Evolutionary conservation across 108 stramenopile genomes (phyloP).

Genomic region (Fistulifera solaris): DNA sequence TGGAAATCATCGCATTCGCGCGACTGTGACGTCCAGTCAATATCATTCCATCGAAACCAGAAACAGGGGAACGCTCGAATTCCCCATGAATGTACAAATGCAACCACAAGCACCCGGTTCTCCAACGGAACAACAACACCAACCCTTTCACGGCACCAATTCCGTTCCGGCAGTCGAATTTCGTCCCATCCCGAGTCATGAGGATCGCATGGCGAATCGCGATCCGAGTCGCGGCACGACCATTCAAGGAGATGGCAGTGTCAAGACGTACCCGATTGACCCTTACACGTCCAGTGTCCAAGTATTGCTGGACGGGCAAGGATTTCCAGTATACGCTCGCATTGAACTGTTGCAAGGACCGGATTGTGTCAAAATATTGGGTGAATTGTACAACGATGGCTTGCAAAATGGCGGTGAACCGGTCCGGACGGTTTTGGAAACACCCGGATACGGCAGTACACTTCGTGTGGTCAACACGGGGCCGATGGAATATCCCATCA

Average conservation of each 20-base stretch:
- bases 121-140: neutral
- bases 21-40: slow-evolving; percentile 56
- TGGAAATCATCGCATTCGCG: slow-evolving; percentile 58
- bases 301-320: slow-evolving; percentile 57
- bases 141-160: slow-evolving; percentile 1
- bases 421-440: slow-evolving; percentile 68
- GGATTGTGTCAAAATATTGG: slow-evolving; percentile 78
- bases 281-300: slow-evolving; percentile 56
- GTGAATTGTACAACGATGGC: slow-evolving; percentile 78
- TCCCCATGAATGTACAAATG: slow-evolving; percentile 58
- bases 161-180: too few relatives aligned
- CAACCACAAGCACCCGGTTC: too few relatives aligned
- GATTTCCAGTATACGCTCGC: slow-evolving; percentile 69
- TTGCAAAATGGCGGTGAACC: slow-evolving; percentile 58
- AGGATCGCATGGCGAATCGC: slow-evolving; percentile 10
- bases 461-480: slow-evolving; percentile 78
- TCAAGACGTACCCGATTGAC: slow-evolving; percentile 59
- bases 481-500: slow-evolving; percentile 78
- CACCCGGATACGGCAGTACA: slow-evolving; percentile 69
- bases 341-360: slow-evolving; percentile 78
- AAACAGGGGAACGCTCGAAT: slow-evolving; percentile 66
- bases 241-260: slow-evolving; percentile 65
- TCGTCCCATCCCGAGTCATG: too few relatives aligned
- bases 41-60: slow-evolving; percentile 67
- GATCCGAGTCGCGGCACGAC: slow-evolving; percentile 4